Base-by-base conservation (phyloP, 1,139 yeast genomes). In the Spathaspora sp. region DNA sequence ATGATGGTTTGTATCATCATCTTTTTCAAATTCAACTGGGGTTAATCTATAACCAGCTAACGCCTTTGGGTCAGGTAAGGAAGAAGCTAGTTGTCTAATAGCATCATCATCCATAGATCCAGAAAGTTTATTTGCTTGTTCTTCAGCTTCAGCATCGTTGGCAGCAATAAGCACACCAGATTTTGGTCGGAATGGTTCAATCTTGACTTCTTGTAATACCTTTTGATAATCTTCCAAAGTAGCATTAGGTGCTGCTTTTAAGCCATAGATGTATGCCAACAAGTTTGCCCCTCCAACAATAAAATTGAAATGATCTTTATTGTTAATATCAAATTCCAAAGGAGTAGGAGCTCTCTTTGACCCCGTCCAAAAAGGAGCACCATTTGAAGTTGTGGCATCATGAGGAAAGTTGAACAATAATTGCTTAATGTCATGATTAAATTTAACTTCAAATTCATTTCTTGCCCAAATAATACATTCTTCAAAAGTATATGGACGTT, bases 381-480 rank as follows among this genome's bases (percentile, higher is more conserved):
- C 99, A 47, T 79, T 78, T 0, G 96, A 84, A 2, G 97, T 93
- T 46, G 80, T 84, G 5, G 98, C 95, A 68, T 93, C 99, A 52
- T 78, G 81, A 25, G 99, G 99, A 80, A 95, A 95, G 64, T 91
- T 91, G 76, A 81, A 93, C 56, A 95, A 77, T 56, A 93, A 77
- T 72, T 93, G 99, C 60, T 83, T 76, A 55, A 91, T 90, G 49
- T 93, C 98, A 60, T 90, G 83, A 59, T 80, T 82, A 74, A 77
- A 93, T 67, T 89, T 89, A 58, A 73, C 74, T 70, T 91, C 97
- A 63, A 93, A 93, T 68, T 90, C 91, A 25, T 78, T 56, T 67
- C 98, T 84, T 1, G 98, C 97, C 99, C 99, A 93, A 58, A 78
- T 81, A 59, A 93, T 84, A 71, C 99, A 93, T 60, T 93, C 96